Conservation (phyloP, 257 asterid genomes). For the Solanum medicagineum region DNA sequence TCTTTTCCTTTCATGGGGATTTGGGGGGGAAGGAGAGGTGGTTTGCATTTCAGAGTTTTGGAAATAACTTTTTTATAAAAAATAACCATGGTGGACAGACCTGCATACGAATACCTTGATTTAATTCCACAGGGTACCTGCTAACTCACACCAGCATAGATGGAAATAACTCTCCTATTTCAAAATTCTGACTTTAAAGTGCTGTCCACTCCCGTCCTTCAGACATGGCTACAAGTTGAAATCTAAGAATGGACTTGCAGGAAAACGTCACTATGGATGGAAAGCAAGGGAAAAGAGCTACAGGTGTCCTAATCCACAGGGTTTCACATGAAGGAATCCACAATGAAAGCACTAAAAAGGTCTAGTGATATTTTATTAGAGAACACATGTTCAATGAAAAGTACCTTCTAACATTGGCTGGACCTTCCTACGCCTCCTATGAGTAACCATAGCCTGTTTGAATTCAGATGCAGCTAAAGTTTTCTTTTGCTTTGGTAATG, state of each 20-base stretch:
- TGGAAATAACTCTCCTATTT: not conserved
- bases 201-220: not conserved
- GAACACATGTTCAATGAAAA: not conserved
- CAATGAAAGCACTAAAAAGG: not conserved
- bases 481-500: constrained; percentile 69
- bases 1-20: not conserved
- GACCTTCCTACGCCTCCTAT: constrained; percentile 50
- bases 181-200: not conserved
- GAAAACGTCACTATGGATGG: not conserved
- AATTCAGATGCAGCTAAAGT: constrained; percentile 43
- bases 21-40: not conserved
- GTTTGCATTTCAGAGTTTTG: not conserved
- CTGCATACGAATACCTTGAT: not conserved
- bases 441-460: constrained; percentile 62
- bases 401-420: constrained; percentile 39
- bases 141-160: not conserved
- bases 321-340: not conserved
- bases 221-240: not conserved
- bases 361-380: not conserved
- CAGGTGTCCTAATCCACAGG: not conserved
- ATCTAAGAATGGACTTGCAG: not conserved
- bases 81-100: not conserved
- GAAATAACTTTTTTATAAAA: not conserved
- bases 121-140: not conserved
- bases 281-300: not conserved